Percentiles rank a stretch among this genome's conserved stretches.
Conservation (phyloP, 2,329 filamentous ascomycete species). For the Neofusicoccum cordaticola region DNA sequence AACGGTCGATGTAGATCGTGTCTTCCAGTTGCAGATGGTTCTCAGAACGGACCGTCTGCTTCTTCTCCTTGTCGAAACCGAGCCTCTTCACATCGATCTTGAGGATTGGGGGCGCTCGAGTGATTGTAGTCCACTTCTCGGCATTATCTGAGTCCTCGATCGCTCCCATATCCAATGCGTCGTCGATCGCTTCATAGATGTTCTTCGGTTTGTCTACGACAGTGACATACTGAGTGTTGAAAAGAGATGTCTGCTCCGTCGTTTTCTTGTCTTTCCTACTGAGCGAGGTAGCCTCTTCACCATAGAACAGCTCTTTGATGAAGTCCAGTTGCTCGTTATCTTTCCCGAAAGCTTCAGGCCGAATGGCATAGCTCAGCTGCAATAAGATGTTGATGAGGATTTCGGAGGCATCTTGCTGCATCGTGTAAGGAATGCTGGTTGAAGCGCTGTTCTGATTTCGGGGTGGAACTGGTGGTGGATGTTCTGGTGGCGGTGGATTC, state of each 20-base stretch:
- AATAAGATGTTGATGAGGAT: conserved; percentile 92
- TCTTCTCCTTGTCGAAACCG: conserved; percentile 61
- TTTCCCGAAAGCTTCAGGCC: conserved; percentile 61
- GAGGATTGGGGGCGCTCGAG: conserved; percentile 75
- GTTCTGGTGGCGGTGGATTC: conserved; percentile 18
- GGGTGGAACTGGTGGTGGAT: conserved; percentile 60
- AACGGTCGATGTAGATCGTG: conserved; percentile 81
- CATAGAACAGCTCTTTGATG: conserved; percentile 59
- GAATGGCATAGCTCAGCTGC: conserved; percentile 85
- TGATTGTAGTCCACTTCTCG: conserved; percentile 38
- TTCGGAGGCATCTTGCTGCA: conserved; percentile 91
- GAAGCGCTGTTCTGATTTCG: conserved; percentile 28
- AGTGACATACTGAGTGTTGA: conserved; percentile 63
- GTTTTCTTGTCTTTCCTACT: conserved; percentile 43
- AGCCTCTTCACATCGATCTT: conserved; percentile 88
- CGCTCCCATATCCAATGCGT: conserved; percentile 76
- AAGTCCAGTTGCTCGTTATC: conserved; percentile 77
- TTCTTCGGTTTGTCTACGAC: conserved; percentile 59
- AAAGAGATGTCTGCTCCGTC: conserved; percentile 51
- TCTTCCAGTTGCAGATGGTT: conserved; percentile 78
- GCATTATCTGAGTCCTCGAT: conserved; percentile 43
- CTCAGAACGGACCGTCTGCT: conserved; percentile 67
- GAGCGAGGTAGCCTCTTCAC: conserved; percentile 33
- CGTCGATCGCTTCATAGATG: conserved; percentile 81
- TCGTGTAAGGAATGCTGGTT: conserved; percentile 41